Base-by-base conservation (phyloP, 1,284 basidiomycete genomes). In the Ustilago cynodontis region DNA sequence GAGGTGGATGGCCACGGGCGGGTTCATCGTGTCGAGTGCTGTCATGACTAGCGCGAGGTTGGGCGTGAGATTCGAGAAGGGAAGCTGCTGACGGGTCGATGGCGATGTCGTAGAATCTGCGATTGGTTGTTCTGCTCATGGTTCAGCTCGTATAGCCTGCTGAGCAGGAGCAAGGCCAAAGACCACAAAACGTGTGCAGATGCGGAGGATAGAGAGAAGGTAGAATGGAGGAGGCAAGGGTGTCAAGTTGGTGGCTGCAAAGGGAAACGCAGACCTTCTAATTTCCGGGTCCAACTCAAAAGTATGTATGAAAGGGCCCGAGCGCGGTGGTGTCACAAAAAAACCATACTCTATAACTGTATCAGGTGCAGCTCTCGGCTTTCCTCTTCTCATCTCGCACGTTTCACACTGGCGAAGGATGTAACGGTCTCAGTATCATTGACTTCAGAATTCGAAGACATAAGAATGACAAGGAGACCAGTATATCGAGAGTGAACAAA, bases 231-330 rank as follows among this genome's bases (percentile, higher is more conserved):
- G 18, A n/a, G 49, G 22, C 24, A 24, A 41, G 26, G n/a, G n/a
- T 52, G 41, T 6, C 7, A 11, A 43, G 20, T 3, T 20, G n/a
- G 28, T 22, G 13, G 33, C 26, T 50, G 31, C 31, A 33, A 33
- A 5, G 56, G 24, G 14, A 49, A 49, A 7, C 6, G 47, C 1
- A 11, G 47, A 28, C 11, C 47, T 49, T 26, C 22, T 1, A 20
- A 49, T 35, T 64, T 50, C 56, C 63, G 67, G 67, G 67, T 69
- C 67, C 67, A 69, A 43, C 29, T n/a, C n/a, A n/a, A n/a, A 31
- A 26, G 13, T 1, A 35, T 14, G 22, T 13, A 39, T 43, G 11
- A 56, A 41, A 49, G 22, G 51, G 64, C 29, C 58, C 45, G 52
- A 59, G 64, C 64, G 57, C 45, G 47, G 26, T 24, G 20, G n/a